Base-by-base conservation (phyloP, 1,284 basidiomycete genomes). In the Phellinidium pouzarii region DNA sequence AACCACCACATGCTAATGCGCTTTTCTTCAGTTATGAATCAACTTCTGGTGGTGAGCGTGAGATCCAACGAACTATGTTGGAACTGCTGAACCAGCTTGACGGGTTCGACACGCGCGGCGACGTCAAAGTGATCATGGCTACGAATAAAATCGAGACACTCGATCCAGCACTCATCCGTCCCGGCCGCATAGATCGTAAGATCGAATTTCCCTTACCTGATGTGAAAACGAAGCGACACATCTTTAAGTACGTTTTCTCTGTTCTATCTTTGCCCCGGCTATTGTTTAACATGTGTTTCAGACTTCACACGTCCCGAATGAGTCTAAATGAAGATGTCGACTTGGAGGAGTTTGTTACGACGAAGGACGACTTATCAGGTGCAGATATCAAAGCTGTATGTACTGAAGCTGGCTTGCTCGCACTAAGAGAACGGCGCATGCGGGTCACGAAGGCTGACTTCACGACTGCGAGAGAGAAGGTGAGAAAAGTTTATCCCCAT, bases 31-130 rank as follows among this genome's bases (percentile, higher is more conserved):
- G 87, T 56, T 91, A 99, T 68, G 96, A 99, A 62, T 95, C 92
- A 36, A 95, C 94, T 57, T 97, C 94, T 25, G 92, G 93, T 43
- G 96, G 96, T 59, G 95, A 99, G 71, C 86, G 95, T 58, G 96
- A 99, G 74, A 97, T 99, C 60, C 96, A 99, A 68, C 82, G 96
- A 54, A 99, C 96, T 41, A 99, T 99, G 96, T 77, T 99, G 67
- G 96, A 99, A 67, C 78, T 99, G 49, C 79, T 99, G 41, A 99
- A 98, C 68, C 96, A 99, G 70, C 79, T 99, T 42, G 96, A 99
- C 65, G 96, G 96, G 37, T 99, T 99, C 71, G 96, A 99, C 68
- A 94, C 93, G n/a, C 83, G 94, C 55, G 94, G 94, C 27, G 95
- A 99, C 66, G 95, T 99, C 59, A 99, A 99, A 72, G 94, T 97